Base-by-base conservation (phyloP, 2,329 filamentous ascomycete genomes). In the Penicillium fuscoglaucum region DNA sequence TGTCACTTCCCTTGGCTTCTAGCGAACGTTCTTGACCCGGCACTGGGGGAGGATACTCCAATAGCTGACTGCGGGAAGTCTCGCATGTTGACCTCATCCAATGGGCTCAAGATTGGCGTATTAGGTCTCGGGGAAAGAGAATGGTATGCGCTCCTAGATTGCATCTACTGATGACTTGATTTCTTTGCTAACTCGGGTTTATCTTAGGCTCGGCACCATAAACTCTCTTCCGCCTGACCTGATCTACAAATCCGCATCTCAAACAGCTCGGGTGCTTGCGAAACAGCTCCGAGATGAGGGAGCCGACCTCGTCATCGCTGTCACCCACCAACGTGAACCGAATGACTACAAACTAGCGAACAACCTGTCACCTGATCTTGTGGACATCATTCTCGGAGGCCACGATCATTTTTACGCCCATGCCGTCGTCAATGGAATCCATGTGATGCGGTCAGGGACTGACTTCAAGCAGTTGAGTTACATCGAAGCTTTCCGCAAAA, bases 391-490 rank as follows among this genome's bases (percentile, higher is more conserved):
- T 45, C 82, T 96, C 0, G 91, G 92, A 49, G 92, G 92, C 0
- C 92, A 96, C 69, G 93, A 96, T 67, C 93, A 97, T 72, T 95
- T 89, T 75, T 96, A 96, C 71, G 83, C 83, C 17, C 91, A 96
- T 75, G 84, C 82, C 55, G 70, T 92, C 55, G 83, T 95, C 72
- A 92, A 93, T 60, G 88, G 88, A 9, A 90, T 86, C 0, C 92
- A 96, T 68, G 85, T 96, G 3, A 79, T 97, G n/a, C 85, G 93
- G 1, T 96, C 90, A 0, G 92, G 93, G 0, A 91, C 88, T 19
- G 93, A 97, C 73, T 97, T 96, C 77, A 96, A 95, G 76, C 90
- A 97, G 72, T 79, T 96, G 35, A 95, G 90, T 70, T 96, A 96
- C 70, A 83, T 97, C 52, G 90, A 96, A 73, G 89, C 86, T 1